Base-by-base conservation (phyloP, 148 eudicot genomes). In the Heliosperma pusillum region DNA sequence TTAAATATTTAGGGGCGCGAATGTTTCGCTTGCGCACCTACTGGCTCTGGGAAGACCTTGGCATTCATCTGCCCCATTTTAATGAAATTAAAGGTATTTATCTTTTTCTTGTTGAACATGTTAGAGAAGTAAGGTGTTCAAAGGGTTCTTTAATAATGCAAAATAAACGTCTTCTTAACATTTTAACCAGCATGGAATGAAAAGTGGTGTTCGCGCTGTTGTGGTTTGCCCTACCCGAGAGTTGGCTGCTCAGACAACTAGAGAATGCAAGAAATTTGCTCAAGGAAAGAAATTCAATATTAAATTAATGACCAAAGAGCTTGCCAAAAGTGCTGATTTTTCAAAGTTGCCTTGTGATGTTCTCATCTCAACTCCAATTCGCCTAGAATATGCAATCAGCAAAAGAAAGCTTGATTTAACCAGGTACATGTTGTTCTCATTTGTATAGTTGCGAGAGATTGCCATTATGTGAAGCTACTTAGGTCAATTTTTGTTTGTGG, bases 21-120 rank as follows among this genome's bases (percentile, higher is more conserved):
- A 83, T 94, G 97, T 81, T 94, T 94, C 81, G 98, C 96, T 71
- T 91, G 93, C 84, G 98, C 97, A 65, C 98, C 98, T 68, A 94
- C 98, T 84, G 98, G 98, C 69, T 91, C 97, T 59, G 98, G 98
- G 0, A 94, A 94, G 84, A 94, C 98, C 63, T 84, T 94, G 88
- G 98, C 98, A 45, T 94, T 94, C 74, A 74, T 94, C 72, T 87
- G 90, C 72, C 98, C 98, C 16, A 94, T 94, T 80, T 87, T 94
- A 50, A 89, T 87, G 90, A 90, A 88, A 84, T 85, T 94, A 67
- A 83, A 89, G 98, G 98, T 94, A 88, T 52, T 67, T 20, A 52
- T 68, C 58, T 22, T 29, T 63, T 63, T 3, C 33, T 62, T 20
- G 16, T 13, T 75, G 3, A 44, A 13, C 66, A 60, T 61, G 53